Base-by-base conservation (phyloP, 1,284 basidiomycete genomes). In the Ustilago shanxiensis region DNA sequence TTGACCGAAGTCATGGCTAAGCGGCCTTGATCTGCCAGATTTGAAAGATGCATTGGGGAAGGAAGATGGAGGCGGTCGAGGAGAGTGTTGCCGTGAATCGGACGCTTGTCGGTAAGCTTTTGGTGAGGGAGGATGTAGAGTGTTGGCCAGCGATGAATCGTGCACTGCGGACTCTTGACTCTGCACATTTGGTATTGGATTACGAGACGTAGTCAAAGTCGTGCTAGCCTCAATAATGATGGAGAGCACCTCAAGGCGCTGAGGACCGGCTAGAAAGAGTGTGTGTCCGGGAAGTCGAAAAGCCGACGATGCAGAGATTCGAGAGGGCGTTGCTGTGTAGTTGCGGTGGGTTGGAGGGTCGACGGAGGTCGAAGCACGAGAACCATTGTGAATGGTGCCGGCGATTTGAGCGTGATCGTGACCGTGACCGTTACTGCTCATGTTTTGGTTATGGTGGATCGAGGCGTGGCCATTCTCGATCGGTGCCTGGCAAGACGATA, bases 181-280 rank as follows among this genome's bases (percentile, higher is more conserved):
- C 11, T 5, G 35, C n/a, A 24, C 37, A 4, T 39, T 13, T 13
- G 28, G 24, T 9, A 14, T 20, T 29, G 13, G 10, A 2, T 44
- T 35, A 24, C 53, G 59, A 29, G 57, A 63, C 1, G 59, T 66
- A 10, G 60, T 35, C 41, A 74, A 65, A 31, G 47, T 45, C 9
- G 72, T 70, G 5, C 67, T 61, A 11, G 74, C 66, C 35, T 70
- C 55, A 55, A 79, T 67, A 54, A 45, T 52, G 56, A 79, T 47
- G 16, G 70, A 77, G 37, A 79, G 74, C 16, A 79, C 45, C 22
- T 66, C 59, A 18, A 79, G 71, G 11, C 65, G 56, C n/a, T 77
- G 70, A 9, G 66, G 74, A 44, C 77, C 52, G 29, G 31, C 56
- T 33, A 77, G 51, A 29, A 52, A 72, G 71, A 79, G 52, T 2